Conservation (phyloP, 805 yeast genomes). For the Lachancea nothofagi region DNA sequence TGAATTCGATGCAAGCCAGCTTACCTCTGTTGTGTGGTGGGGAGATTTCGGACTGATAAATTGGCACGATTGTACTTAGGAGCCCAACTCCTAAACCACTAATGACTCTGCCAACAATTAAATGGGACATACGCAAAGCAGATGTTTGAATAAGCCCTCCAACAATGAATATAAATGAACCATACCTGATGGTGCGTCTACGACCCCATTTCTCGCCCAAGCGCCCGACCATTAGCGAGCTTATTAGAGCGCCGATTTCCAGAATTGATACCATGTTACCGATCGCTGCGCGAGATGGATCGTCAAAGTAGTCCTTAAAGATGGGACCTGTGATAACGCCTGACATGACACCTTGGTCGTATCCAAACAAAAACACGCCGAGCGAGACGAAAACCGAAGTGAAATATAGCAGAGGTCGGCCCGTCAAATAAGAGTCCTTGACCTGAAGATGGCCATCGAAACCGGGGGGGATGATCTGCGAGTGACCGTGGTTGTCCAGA, state of each 20-base stretch:
- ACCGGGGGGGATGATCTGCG: conserved; percentile 11
- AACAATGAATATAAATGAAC: conserved; percentile 68
- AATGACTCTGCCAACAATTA: conserved; percentile 71
- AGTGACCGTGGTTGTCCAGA: conserved; percentile 2
- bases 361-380: conserved; percentile 66
- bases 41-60: conserved; percentile 82
- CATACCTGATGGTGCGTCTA: conserved; percentile 69
- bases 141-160: conserved; percentile 75
- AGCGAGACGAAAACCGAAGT: conserved; percentile 37
- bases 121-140: conserved; percentile 46
- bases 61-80: conserved; percentile 77
- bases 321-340: conserved; percentile 73
- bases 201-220: conserved; percentile 78
- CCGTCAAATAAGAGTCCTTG: conserved; percentile 18
- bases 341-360: conserved; percentile 86
- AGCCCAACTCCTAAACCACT: conserved; percentile 87
- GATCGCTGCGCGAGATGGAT: conserved; percentile 68
- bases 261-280: conserved; percentile 86
- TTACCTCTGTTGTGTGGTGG: conserved; percentile 84
- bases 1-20: conserved; percentile 80
- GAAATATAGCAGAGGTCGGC: conserved; percentile 31
- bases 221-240: conserved; percentile 72
- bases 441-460: conserved; percentile 14
- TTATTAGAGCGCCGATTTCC: conserved; percentile 80
- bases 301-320: conserved; percentile 61